Evolutionary conservation across 495 filamentous ascomycete species (phyloP).

Genomic region (Articulospora tetracladia): DNA sequence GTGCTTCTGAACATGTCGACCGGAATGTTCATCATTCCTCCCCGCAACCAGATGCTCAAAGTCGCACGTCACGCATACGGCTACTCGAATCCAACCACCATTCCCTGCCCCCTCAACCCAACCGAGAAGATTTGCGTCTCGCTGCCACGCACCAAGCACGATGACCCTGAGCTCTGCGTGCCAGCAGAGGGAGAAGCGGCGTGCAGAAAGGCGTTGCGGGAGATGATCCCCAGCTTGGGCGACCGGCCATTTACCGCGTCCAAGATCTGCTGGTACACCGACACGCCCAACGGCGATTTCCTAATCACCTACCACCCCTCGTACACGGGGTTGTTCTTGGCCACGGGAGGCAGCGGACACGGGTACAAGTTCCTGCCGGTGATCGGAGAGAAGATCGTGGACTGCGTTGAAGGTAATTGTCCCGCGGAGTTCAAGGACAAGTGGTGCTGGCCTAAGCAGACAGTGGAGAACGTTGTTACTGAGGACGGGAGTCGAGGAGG

Average conservation of each 20-base stretch:
- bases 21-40: slow-evolving; percentile 82
- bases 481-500: slow-evolving; percentile 68
- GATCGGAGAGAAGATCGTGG: slow-evolving; percentile 72
- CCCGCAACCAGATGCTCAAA: slow-evolving; percentile 66
- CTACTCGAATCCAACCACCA: slow-evolving; percentile 63
- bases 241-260: slow-evolving; percentile 63
- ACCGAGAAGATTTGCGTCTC: slow-evolving; percentile 15
- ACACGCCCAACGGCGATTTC: slow-evolving; percentile 79
- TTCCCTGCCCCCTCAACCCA: slow-evolving; percentile 30
- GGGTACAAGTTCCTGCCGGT: slow-evolving; percentile 88
- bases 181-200: slow-evolving; percentile 57
- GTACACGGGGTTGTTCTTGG: slow-evolving; percentile 66
- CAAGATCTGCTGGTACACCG: slow-evolving; percentile 87
- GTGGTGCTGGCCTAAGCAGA: slow-evolving; percentile 62
- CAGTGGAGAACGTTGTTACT: slow-evolving; percentile 38
- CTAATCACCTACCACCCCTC: slow-evolving; percentile 72
- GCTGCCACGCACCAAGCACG: slow-evolving; percentile 16
- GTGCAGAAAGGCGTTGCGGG: slow-evolving; percentile 55
- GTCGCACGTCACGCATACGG: slow-evolving; percentile 80
- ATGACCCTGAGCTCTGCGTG: slow-evolving; percentile 30
- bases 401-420: slow-evolving; percentile 55
- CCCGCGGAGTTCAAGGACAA: slow-evolving; percentile 54
- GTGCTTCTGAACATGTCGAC: slow-evolving; percentile 75
- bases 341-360: slow-evolving; percentile 83
- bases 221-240: slow-evolving; percentile 46